These are phyloP conservation scores for Tolypocladium tundrense DNA, from an alignment of 2,329 filamentous ascomycete species.

Conservation along the genomic window DNA sequence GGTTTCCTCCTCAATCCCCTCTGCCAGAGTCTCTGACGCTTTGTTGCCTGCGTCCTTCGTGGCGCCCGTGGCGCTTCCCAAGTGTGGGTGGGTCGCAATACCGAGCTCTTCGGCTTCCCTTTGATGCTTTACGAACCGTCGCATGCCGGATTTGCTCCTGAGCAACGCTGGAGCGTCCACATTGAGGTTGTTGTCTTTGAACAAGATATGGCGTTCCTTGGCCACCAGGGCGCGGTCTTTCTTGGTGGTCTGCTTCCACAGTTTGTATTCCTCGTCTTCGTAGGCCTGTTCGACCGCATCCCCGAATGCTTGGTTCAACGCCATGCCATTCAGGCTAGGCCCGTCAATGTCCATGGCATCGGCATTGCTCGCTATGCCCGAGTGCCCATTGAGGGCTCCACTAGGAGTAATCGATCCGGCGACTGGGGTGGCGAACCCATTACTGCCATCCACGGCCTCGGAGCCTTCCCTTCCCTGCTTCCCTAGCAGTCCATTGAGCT, in stretches of 20 bases:
- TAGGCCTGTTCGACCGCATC: slow-evolving; percentile 65
- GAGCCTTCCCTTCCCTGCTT: slow-evolving; percentile 59
- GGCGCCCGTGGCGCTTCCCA: slow-evolving; percentile 27
- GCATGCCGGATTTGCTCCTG: slow-evolving; percentile 78
- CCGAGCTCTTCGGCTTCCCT: slow-evolving; percentile 52
- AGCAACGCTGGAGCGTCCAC: slow-evolving; percentile 79
- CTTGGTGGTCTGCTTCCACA: slow-evolving; percentile 98
- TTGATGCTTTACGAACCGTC: slow-evolving; percentile 72
- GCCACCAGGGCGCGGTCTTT: slow-evolving; percentile 82
- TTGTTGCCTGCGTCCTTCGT: slow-evolving; percentile 35
- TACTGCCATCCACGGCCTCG: slow-evolving; percentile 69
- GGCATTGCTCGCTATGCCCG: slow-evolving; percentile 60
- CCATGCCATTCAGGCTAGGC: slow-evolving; percentile 56
- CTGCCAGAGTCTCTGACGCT: slow-evolving; percentile 68
- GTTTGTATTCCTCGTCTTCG: slow-evolving; percentile 90
- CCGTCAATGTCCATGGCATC: slow-evolving; percentile 85
- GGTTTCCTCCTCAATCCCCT: slow-evolving; percentile 86
- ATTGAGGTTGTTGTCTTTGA: slow-evolving; percentile 77
- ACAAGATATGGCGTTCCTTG: slow-evolving; percentile 76
- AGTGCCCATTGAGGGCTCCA: slow-evolving; percentile 55
- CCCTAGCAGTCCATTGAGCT: slow-evolving; percentile 53
- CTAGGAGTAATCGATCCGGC: slow-evolving; percentile 65
- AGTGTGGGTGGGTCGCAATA: slow-evolving; percentile 21
- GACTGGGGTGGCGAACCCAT: slow-evolving; percentile 72
- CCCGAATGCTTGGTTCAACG: slow-evolving; percentile 51